These are phyloP conservation scores for Pestalotiopsis sp. DNA, from an alignment of 2,329 filamentous ascomycete species.

Conservation along the genomic window DNA sequence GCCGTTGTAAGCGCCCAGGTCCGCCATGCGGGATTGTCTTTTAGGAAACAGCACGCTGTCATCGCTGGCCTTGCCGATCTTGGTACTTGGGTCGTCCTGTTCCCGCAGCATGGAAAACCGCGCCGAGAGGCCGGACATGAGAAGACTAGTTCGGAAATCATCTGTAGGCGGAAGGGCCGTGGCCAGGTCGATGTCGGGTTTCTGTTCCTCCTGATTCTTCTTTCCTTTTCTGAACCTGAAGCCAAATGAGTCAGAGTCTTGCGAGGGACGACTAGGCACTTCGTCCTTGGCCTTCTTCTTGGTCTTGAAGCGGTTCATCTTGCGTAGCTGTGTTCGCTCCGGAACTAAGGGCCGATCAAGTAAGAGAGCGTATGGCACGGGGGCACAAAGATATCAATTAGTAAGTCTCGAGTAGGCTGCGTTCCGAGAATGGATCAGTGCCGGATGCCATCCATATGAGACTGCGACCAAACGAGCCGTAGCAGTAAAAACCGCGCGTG, in stretches of 20 bases:
- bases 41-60: constrained; percentile 89
- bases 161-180: constrained; percentile 78
- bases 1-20: constrained; percentile 62
- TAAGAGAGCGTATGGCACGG: background rate
- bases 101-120: constrained; percentile 96
- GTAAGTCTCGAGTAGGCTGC: background rate
- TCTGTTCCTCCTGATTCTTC: constrained; percentile 58
- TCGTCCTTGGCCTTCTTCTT: constrained; percentile 72
- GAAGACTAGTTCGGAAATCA: constrained; percentile 90
- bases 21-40: constrained; percentile 74
- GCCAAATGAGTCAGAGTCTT: constrained; percentile 55
- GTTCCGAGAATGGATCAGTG: background rate
- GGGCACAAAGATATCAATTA: background rate
- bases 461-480: background rate
- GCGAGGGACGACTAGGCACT: constrained; percentile 47
- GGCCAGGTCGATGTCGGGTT: constrained; percentile 71
- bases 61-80: constrained; percentile 91
- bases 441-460: background rate
- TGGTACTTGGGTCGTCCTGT: constrained; percentile 87
- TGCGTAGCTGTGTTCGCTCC: constrained; percentile 6
- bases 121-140: constrained; percentile 93
- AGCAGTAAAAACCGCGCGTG: background rate
- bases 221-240: constrained; percentile 60
- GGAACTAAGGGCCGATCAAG: too few species aligned
- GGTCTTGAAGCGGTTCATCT: constrained; percentile 77